Evolutionary conservation across 192 early-diverging fungal species (phyloP), one percentile per base, ranked within the genome.

Genomic region (Kickxella alabastrina): DNA sequence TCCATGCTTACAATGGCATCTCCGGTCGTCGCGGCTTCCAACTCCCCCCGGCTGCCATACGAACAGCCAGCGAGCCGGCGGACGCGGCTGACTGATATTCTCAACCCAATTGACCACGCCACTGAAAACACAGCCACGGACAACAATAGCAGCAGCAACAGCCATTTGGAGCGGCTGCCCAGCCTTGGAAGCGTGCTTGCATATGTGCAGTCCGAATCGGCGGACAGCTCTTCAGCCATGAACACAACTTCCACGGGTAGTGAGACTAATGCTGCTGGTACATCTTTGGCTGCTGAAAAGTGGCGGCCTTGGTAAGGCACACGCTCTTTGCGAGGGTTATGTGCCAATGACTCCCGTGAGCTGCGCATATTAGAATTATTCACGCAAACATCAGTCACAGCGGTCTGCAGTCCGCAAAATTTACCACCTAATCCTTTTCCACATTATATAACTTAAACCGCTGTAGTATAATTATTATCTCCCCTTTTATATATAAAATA

Each of bases 271-370:
- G 19, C 49, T 15, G 31, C 26, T 39, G n/a, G 29, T 8, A 26
- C 26, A 45, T n/a, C 38, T 12, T 25, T 48, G 26, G 40, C 49
- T 1, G 19, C 43, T n/a, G 70, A 73, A 41, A 73, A 73, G 53
- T 73, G 70, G 70, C 57, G 70, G 46, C 70, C 70, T 12, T 73
- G 70, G 70, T 73, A 49, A 36, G 10, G 32, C 19, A n/a, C 27
- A 15, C 43, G n/a, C n/a, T n/a, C n/a, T n/a, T n/a, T n/a, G n/a
- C n/a, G n/a, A n/a, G n/a, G n/a, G n/a, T n/a, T n/a, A n/a, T n/a
- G n/a, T n/a, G n/a, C n/a, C n/a, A n/a, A n/a, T n/a, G n/a, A n/a
- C n/a, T n/a, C n/a, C n/a, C n/a, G n/a, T n/a, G n/a, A n/a, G n/a
- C n/a, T n/a, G n/a, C n/a, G n/a, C n/a, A n/a, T n/a, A n/a, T n/a